Conservation (phyloP, 148 eudicot genomes). For the Persicaria tinctoria region DNA sequence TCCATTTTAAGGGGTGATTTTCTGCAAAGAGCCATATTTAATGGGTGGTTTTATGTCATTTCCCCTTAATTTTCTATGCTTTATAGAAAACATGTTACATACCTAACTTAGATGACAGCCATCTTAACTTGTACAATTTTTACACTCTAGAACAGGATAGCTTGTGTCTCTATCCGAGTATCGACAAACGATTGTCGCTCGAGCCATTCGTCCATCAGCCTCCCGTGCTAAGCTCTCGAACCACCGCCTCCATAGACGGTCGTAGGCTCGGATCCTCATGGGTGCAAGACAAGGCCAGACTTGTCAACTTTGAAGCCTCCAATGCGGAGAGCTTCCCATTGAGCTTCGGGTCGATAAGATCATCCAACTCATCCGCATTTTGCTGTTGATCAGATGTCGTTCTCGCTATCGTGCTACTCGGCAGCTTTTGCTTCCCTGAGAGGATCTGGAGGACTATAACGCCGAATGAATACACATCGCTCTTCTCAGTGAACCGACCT, state of each 20-base stretch:
- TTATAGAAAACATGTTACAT: no score
- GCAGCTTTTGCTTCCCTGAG: constrained; percentile 49
- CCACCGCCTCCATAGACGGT: constrained; percentile 42
- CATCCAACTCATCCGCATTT: constrained; percentile 20
- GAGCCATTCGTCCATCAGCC: background rate
- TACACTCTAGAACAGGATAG: background rate
- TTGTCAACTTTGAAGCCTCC: constrained; percentile 62
- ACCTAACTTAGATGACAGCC: background rate
- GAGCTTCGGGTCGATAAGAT: constrained; percentile 57
- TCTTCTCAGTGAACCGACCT: constrained; percentile 82
- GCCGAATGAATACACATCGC: constrained; percentile 86
- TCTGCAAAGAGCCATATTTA: no score
- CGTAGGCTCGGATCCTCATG: constrained; percentile 63
- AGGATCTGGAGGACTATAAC: constrained; percentile 68
- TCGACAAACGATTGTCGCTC: background rate
- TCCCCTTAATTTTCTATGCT: no score
- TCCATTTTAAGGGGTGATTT: no score
- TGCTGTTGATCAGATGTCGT: background rate
- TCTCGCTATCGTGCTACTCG: constrained; percentile 47
- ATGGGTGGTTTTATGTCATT: no score
- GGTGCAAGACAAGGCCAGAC: constrained; percentile 68
- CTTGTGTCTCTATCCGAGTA: background rate
- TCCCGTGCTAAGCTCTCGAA: constrained; percentile 41
- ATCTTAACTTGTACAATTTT: background rate
- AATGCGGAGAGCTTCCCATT: constrained; percentile 45